phyloP scores from a whole-genome alignment of 208 protist species.

The Porcisia hertigi region DNA sequence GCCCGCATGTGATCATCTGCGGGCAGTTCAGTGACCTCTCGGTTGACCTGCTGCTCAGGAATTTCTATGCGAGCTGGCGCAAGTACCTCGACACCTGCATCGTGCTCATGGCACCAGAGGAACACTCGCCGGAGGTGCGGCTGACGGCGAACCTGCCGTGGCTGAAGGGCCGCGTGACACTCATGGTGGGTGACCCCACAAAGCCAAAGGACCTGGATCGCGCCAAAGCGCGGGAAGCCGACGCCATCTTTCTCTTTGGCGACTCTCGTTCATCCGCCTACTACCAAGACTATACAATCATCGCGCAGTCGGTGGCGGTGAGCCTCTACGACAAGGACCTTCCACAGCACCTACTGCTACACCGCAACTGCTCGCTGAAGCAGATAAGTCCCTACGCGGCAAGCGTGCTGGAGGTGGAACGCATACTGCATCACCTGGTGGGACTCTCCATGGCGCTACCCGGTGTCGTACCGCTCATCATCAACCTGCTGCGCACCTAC shows the following conservation, averaged over 20 bases:
- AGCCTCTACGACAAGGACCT: constrained; percentile 66
- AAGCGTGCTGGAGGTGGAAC: constrained; percentile 72
- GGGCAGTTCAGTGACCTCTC: constrained; percentile 64
- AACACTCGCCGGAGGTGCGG: constrained; percentile 55
- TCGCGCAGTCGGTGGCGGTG: constrained; percentile 69
- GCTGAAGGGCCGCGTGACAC: constrained; percentile 68
- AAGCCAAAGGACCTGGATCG: constrained; percentile 59
- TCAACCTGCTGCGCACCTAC: constrained; percentile 85
- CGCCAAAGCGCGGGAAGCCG: constrained; percentile 57
- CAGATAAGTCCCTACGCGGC: constrained; percentile 67
- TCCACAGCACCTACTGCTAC: constrained; percentile 77
- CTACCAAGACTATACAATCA: constrained; percentile 74
- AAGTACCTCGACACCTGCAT: constrained; percentile 74
- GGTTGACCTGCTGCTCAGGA: constrained; percentile 69
- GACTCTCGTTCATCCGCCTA: constrained; percentile 71
- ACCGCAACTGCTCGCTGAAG: constrained; percentile 55
- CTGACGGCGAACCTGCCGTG: constrained; percentile 70
- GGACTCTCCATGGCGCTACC: constrained; percentile 72
- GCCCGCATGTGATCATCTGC: constrained; percentile 75
- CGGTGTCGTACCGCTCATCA: constrained; percentile 74
- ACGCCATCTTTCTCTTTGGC: constrained; percentile 85
- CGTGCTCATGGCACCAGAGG: constrained; percentile 66
- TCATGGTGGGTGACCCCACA: constrained; percentile 68
- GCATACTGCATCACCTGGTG: constrained; percentile 68
- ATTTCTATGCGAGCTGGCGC: constrained; percentile 84